These are phyloP conservation scores for Eimeria sp. DNA, from an alignment of 169 alveolate species.

Conservation along the genomic window DNA sequence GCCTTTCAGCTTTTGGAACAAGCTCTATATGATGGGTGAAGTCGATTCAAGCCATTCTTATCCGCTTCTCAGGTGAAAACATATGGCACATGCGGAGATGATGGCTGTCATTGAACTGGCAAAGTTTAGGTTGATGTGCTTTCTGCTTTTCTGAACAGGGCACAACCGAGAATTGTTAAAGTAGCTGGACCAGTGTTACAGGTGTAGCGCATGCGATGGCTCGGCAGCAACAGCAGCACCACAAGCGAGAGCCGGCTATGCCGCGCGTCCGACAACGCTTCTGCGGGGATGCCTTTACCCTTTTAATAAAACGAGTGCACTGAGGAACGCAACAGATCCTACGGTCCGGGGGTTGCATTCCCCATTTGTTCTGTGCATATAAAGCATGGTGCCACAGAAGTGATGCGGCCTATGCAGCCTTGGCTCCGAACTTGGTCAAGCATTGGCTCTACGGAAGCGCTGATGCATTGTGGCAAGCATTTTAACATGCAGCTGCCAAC, in stretches of 20 bases:
- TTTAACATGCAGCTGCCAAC: not conserved
- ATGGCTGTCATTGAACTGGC: not conserved
- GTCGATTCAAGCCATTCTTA: conserved; percentile 11
- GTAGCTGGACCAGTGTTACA: too few relatives aligned
- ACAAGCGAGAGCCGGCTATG: not conserved
- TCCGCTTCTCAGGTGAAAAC: not conserved
- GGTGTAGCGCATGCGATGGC: not conserved
- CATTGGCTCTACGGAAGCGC: not conserved
- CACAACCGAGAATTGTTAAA: not conserved
- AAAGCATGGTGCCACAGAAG: not conserved
- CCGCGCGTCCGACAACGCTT: not conserved
- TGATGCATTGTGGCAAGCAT: not conserved
- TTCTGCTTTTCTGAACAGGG: not conserved
- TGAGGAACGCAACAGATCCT: not conserved
- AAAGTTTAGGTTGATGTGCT: not conserved
- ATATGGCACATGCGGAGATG: not conserved
- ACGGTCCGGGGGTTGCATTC: not conserved
- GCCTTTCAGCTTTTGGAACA: conserved; percentile 4
- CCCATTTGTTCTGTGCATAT: not conserved
- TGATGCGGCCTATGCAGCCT: not conserved
- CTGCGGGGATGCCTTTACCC: not conserved
- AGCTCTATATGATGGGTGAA: conserved; percentile 9
- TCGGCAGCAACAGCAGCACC: not conserved
- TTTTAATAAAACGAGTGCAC: not conserved
- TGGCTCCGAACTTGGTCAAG: not conserved